Evolutionary conservation across 2,329 filamentous ascomycete genomes (phyloP), one percentile per base, ranked within the genome.

Genomic region (Trichophyton simii): DNA sequence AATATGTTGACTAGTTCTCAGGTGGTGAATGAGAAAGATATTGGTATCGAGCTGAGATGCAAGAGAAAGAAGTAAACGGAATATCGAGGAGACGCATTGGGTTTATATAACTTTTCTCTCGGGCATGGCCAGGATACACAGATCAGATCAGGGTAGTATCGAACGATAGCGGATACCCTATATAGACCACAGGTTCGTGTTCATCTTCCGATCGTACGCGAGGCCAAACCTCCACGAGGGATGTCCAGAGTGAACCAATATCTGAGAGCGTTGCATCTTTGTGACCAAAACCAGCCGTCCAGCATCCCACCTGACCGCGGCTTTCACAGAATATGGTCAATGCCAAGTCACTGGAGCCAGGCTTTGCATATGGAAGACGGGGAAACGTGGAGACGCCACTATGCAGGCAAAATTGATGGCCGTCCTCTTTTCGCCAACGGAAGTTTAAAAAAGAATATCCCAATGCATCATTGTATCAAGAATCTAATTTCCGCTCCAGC

Each of bases 41-140:
- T 36, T 59, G 42, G 42, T 36, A 25, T 54, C 22, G 55, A 58
- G 13, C 55, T 58, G 55, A 41, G 34, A 13, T 38, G 34, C 9
- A 38, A 13, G 28, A 2, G 5, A 57, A 46, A 52, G 46, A 52
- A 52, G 58, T 59, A 31, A 42, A 41, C 22, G 20, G 55, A 58
- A 13, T 11, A 34, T 13, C n/a, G 55, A 36, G 50, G 61, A 44
- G n/a, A 63, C 60, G 31, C n/a, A 11, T 36, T 59, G 60, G 60
- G 60, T 63, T 63, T 63, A 63, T 63, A 63, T 63, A 63, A 46
- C 48, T 58, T 36, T 31, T 41, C 38, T 11, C 15, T n/a, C 9
- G 31, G n/a, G 2, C n/a, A 9, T 31, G 8, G 28, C 22, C 8
- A 25, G 55, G 15, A 31, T 22, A 25, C 34, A 42, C 8, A 25